Conservation (phyloP, 306 rosid species). For the Casuarina cunninghamiana region DNA sequence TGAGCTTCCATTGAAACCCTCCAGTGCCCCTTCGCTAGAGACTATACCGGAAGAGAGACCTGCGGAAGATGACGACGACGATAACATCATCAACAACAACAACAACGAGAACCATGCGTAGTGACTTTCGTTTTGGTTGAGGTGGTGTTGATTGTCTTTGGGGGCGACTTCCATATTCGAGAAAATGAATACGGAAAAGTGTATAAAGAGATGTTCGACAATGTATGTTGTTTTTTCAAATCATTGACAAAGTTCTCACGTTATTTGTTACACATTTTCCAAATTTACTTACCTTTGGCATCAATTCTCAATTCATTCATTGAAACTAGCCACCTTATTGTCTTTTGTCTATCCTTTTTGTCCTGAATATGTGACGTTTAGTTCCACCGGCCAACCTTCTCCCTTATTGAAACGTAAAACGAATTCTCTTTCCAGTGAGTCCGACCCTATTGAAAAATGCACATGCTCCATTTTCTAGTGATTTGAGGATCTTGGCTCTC, state of each 20-base stretch:
- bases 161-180: neutral
- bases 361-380: too few species aligned
- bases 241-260: neutral
- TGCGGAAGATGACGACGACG: slow-evolving; percentile 30
- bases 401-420: too few species aligned
- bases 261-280: neutral
- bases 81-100: slow-evolving; percentile 5
- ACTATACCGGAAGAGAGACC: slow-evolving; percentile 46
- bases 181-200: neutral
- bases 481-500: too few species aligned
- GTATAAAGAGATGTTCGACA: neutral
- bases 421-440: too few species aligned
- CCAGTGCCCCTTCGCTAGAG: slow-evolving; percentile 43
- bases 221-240: neutral
- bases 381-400: too few species aligned
- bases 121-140: neutral
- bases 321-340: too few species aligned
- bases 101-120: neutral
- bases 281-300: neutral
- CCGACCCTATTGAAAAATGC: too few species aligned
- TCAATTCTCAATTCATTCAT: too few species aligned
- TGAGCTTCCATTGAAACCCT: slow-evolving; percentile 40
- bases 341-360: too few species aligned
- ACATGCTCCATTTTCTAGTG: too few species aligned
- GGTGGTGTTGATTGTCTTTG: neutral